Percentiles rank a stretch among this genome's conserved stretches.
Evolutionary conservation across 768 basidiomycete species (phyloP).

Genomic region (Calocera viscosa): DNA sequence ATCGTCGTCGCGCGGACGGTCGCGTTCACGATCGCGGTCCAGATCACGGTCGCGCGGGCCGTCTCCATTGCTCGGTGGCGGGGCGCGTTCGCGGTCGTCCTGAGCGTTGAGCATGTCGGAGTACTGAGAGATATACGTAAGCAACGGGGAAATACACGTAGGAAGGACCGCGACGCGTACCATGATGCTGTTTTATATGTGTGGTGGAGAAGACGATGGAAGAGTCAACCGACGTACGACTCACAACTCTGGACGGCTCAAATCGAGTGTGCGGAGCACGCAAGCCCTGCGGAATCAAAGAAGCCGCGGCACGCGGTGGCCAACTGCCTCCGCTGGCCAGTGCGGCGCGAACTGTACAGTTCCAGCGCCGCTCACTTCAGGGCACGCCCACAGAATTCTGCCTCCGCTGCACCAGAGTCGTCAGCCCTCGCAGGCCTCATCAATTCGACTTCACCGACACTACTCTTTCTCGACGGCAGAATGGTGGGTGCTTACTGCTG

Average conservation of each 20-base stretch:
- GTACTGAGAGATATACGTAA: not conserved
- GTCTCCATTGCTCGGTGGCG: constrained; percentile 29
- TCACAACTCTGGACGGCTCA: not conserved
- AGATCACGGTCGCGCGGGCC: constrained; percentile 24
- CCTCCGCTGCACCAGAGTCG: not conserved
- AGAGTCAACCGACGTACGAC: not conserved
- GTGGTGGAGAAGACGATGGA: not conserved
- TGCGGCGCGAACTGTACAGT: not conserved
- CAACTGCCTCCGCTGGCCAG: not conserved
- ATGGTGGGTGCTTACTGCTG: constrained; percentile 12
- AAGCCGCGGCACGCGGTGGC: too few species aligned
- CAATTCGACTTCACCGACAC: constrained; percentile 10
- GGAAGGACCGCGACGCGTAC: not conserved
- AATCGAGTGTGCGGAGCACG: not conserved
- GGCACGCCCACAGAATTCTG: constrained; percentile 1
- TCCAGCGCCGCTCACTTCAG: constrained; percentile 1
- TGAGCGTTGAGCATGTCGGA: not conserved
- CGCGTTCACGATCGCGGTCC: constrained; percentile 58
- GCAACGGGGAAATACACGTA: not conserved
- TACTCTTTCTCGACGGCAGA: constrained; percentile 10
- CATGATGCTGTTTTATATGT: not conserved
- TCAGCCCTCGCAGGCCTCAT: not conserved
- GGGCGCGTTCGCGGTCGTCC: constrained; percentile 62
- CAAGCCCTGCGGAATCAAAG: not conserved
- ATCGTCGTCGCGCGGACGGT: constrained; percentile 41